phyloP scores from a whole-genome alignment of 2,329 filamentous ascomycete genomes.

The Tolypocladium tundrense region DNA sequence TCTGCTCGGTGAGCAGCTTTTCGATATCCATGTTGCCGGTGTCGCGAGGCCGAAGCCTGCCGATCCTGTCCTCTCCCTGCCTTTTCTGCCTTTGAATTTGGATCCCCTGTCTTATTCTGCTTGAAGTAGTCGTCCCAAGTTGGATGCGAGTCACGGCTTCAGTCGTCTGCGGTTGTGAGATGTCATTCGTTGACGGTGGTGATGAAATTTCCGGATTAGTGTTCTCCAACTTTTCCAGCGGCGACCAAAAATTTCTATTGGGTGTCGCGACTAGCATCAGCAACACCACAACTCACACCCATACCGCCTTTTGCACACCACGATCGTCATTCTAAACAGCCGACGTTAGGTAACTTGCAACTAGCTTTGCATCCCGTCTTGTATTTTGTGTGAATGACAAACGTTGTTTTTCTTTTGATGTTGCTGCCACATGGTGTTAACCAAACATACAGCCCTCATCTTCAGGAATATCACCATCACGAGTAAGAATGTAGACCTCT shows the following conservation, averaged over 20 bases:
- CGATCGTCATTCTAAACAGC: background rate
- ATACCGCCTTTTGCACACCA: background rate
- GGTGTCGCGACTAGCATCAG: background rate
- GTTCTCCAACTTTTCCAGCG: conserved; percentile 13
- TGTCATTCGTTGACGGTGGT: background rate
- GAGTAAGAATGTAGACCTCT: background rate
- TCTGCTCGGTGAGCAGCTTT: conserved; percentile 31
- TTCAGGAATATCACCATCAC: background rate
- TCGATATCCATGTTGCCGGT: conserved; percentile 24
- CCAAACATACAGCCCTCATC: background rate
- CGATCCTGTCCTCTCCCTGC: background rate
- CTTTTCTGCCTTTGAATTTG: conserved; percentile 1
- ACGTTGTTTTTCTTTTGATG: too few relatives aligned
- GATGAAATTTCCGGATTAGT: background rate
- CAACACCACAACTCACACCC: background rate
- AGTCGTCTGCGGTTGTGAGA: background rate
- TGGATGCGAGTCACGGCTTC: background rate
- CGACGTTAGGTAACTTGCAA: too few relatives aligned
- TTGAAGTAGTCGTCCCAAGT: background rate
- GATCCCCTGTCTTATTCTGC: background rate
- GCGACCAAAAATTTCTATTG: conserved; percentile 14
- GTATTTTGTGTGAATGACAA: background rate
- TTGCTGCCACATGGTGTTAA: background rate
- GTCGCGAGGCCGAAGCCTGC: background rate
- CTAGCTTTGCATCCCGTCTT: background rate